Base-by-base conservation (phyloP, 2,329 filamentous ascomycete genomes). In the Endoconidiophora polonica region DNA sequence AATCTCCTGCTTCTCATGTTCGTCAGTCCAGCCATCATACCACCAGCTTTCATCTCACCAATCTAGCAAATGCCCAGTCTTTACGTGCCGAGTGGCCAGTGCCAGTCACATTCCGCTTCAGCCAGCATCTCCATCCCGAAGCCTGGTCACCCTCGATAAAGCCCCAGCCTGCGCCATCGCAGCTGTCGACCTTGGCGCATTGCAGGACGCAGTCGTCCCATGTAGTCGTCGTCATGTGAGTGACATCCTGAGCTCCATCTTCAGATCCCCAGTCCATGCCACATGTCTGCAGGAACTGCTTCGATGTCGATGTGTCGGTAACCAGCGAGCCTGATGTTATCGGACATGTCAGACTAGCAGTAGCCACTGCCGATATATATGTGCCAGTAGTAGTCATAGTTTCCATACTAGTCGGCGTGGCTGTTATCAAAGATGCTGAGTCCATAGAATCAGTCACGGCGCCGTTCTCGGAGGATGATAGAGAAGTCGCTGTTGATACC, bases 111-210 rank as follows among this genome's bases (percentile, higher is more conserved):
- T 62, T 57, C 5, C 59, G 59, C 58, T 71, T 71, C 49, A 71
- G 54, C 63, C 63, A 72, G 56, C 69, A 72, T 4, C 61, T 59
- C 48, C 68, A 66, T 49, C 64, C 59, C 37, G 59, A 58, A 0
- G 63, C 62, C 5, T 59, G 52, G 42, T 68, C 68, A n/a, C 65
- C 65, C 0, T 62, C 54, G 6, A 69, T 59, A 45, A 64, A 61
- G 2, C 69, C 69, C 68, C 68, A 72, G 7, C 66, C 65, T 45
- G 63, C 67, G 4, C 64, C 69, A 1, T 63, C 64, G 54, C 68
- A 71, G 16, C 59, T 61, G 2, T 56, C 45, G 7, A 61, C 64
- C 3, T 61, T 61, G 0, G 67, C 67, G 54, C 68, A 71, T 36
- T 63, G 63, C 44, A 64, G 61, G 56, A 71, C 69, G 57, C 69